Conservation (phyloP, 2,329 filamentous ascomycete genomes). For the Ceratocystis eucalypticola region DNA sequence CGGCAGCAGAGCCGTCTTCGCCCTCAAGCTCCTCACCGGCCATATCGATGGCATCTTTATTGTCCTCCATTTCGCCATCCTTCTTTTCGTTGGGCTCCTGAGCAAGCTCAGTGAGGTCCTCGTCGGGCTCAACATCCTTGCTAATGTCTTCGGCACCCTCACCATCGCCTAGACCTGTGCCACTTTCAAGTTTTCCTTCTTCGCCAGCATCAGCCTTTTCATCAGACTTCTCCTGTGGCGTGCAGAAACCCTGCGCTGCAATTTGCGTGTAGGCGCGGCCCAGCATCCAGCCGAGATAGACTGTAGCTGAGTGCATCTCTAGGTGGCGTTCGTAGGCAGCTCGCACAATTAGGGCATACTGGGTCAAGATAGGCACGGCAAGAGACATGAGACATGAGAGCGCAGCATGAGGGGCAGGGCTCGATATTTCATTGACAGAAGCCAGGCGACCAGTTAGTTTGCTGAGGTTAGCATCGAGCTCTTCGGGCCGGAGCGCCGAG, state of each 20-base stretch:
- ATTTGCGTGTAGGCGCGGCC: constrained; percentile 67
- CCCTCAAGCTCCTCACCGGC: constrained; percentile 85
- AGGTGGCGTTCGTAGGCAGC: constrained; percentile 45
- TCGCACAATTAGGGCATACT: constrained; percentile 53
- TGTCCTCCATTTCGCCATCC: constrained; percentile 55
- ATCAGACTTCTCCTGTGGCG: constrained; percentile 66
- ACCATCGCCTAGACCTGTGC: constrained; percentile 87
- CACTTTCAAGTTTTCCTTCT: constrained; percentile 70
- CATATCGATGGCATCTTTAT: constrained; percentile 83
- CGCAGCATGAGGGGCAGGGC: neutral
- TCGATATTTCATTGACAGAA: neutral
- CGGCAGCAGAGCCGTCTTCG: constrained; percentile 55
- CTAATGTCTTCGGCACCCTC: constrained; percentile 94
- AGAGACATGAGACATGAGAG: constrained; percentile 37
- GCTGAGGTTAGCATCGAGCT: constrained; percentile 28
- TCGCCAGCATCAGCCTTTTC: constrained; percentile 60
- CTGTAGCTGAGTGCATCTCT: constrained; percentile 54
- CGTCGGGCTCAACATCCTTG: constrained; percentile 87
- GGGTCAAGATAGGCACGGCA: constrained; percentile 56
- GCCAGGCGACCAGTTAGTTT: constrained; percentile 27
- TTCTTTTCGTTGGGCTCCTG: constrained; percentile 63
- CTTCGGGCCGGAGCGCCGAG: constrained; percentile 14
- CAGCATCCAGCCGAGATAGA: constrained; percentile 62
- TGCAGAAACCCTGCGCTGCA: constrained; percentile 78
- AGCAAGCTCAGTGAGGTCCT: constrained; percentile 82